Percentiles rank a stretch among this genome's conserved stretches.
Evolutionary conservation across 176 grass and related monocot genomes (phyloP).

Genomic region (Thinopyrum elongatum): DNA sequence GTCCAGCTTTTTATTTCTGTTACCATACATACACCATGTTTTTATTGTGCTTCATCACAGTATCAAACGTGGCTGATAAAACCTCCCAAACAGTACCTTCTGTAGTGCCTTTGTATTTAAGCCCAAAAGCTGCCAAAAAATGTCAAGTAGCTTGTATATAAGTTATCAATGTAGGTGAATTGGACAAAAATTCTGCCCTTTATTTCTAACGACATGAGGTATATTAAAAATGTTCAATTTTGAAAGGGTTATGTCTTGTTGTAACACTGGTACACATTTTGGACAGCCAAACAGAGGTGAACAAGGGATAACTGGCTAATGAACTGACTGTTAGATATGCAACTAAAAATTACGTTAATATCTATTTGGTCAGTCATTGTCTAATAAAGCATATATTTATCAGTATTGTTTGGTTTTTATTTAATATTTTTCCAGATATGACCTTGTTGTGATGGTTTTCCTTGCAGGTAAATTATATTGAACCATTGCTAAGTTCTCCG

Average conservation of each 20-base stretch:
- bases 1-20: slow-evolving; percentile 13
- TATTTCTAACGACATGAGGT: not conserved
- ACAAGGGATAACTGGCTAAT: not conserved
- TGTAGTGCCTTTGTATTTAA: slow-evolving; percentile 13
- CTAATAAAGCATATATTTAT: not conserved
- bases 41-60: not conserved
- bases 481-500: slow-evolving; percentile 72
- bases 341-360: not conserved
- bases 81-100: not conserved
- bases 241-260: slow-evolving; percentile 3
- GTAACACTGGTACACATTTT: not conserved
- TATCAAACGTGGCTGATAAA: not conserved
- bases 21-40: not conserved
- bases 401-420: not conserved
- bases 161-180: not conserved
- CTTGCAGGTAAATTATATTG: slow-evolving; percentile 77
- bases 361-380: slow-evolving; percentile 5
- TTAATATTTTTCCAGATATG: not conserved
- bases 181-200: not conserved
- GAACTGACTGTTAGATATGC: slow-evolving; percentile 1
- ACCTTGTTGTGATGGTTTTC: slow-evolving; percentile 18
- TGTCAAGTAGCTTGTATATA: not conserved
- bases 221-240: not conserved
- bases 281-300: not conserved
- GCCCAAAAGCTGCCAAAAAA: not conserved